phyloP scores from a whole-genome alignment of 352 stramenopile species.

The Pseudoperonospora humuli region DNA sequence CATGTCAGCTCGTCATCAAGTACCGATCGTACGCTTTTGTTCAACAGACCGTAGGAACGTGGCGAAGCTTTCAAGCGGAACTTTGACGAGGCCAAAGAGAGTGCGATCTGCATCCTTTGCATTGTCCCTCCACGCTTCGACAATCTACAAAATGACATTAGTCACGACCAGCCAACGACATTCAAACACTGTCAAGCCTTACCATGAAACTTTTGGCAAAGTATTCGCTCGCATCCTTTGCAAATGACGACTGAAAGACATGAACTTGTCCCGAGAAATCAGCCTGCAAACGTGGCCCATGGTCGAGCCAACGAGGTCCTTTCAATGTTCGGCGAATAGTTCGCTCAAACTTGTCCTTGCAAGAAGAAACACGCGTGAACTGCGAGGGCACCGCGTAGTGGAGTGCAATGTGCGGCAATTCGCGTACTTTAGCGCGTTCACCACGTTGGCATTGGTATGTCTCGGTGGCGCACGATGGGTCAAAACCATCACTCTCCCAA shows the following conservation, averaged over 20 bases:
- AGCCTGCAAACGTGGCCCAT: neutral
- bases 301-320: constrained; percentile 1
- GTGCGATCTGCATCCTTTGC: constrained; percentile 3
- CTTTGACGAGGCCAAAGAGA: constrained; percentile 32
- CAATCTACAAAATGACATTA: constrained; percentile 17
- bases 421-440: neutral
- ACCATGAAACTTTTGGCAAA: constrained; percentile 30
- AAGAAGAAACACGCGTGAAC: constrained; percentile 9
- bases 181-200: neutral
- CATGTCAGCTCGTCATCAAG: neutral
- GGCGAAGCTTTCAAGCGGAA: constrained; percentile 18
- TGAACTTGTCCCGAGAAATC: constrained; percentile 19
- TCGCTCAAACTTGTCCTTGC: constrained; percentile 15
- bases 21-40: neutral
- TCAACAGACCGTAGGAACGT: constrained; percentile 22
- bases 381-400: constrained; percentile 21
- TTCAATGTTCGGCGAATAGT: constrained; percentile 23
- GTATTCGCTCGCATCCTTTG: constrained; percentile 9
- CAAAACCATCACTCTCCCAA: neutral
- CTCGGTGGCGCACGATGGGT: neutral
- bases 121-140: constrained; percentile 31
- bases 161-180: neutral
- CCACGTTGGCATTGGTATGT: neutral
- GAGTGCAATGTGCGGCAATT: constrained; percentile 9
- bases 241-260: constrained; percentile 23